Conservation (phyloP, 306 rosid genomes). For the Rubus idaeus region DNA sequence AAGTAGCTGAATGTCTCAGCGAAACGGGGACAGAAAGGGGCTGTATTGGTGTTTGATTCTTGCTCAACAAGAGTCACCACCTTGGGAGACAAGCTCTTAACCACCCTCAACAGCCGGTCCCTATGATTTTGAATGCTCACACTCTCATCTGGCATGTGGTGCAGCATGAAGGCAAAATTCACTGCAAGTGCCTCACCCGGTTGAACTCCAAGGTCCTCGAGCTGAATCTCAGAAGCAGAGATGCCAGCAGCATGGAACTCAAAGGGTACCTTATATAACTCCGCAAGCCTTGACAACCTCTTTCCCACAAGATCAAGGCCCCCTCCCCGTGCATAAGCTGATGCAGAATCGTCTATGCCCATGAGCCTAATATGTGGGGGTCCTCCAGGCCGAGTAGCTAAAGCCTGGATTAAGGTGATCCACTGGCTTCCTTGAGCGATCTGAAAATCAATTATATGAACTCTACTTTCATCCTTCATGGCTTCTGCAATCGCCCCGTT, state of each 20-base stretch:
- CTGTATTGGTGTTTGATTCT: conserved; percentile 63
- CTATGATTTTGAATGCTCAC: conserved; percentile 60
- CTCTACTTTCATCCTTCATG: conserved; percentile 52
- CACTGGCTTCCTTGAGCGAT: conserved; percentile 84
- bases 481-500: conserved; percentile 95
- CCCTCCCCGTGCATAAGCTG: conserved; percentile 78
- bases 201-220: conserved; percentile 54
- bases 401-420: conserved; percentile 74
- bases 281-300: conserved; percentile 58
- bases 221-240: conserved; percentile 48
- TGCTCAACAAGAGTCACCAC: conserved; percentile 91
- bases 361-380: conserved; percentile 78
- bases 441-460: conserved; percentile 93
- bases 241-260: conserved; percentile 57
- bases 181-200: conserved; percentile 75
- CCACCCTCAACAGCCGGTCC: conserved; percentile 60
- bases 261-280: conserved; percentile 60
- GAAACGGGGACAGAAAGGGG: conserved; percentile 69
- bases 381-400: conserved; percentile 69
- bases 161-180: conserved; percentile 73
- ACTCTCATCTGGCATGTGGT: conserved; percentile 82
- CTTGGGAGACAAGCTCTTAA: conserved; percentile 67
- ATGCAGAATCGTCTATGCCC: conserved; percentile 67
- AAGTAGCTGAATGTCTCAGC: conserved; percentile 65
- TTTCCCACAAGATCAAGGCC: conserved; percentile 67